A percentile compares a stretch with the other conserved stretches of the same genome.
Evolutionary conservation across 106 monocot genomes (phyloP).

Genomic region (Phalaenopsis equestris): DNA sequence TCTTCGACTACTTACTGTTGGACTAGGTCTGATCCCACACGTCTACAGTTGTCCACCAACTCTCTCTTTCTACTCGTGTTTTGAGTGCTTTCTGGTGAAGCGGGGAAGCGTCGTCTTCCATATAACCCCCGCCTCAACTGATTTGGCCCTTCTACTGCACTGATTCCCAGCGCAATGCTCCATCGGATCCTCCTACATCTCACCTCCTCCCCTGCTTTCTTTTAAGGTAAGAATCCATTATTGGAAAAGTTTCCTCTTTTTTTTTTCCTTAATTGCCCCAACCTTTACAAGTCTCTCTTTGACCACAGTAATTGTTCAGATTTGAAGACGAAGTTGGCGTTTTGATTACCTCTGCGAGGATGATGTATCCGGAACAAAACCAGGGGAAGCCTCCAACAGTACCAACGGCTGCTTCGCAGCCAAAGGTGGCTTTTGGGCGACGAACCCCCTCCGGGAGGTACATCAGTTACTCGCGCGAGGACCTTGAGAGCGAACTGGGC

Average conservation of each 20-base stretch:
- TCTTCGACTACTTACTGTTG: not conserved
- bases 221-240: not conserved
- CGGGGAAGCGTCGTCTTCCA: not conserved
- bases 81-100: not conserved
- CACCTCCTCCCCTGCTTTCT: not conserved
- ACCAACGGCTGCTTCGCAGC: not conserved
- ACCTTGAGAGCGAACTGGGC: conserved; percentile 17
- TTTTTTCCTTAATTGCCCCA: not conserved
- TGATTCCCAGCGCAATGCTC: not conserved
- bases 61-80: not conserved
- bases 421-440: conserved; percentile 16
- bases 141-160: not conserved
- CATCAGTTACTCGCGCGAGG: conserved; percentile 16
- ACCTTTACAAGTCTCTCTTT: not conserved
- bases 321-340: not conserved
- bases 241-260: not conserved
- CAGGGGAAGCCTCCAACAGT: not conserved
- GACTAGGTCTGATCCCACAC: not conserved
- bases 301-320: not conserved
- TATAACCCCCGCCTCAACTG: not conserved
- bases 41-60: conserved; percentile 1
- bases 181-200: not conserved
- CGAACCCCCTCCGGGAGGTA: conserved; percentile 17
- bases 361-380: not conserved
- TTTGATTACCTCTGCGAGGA: conserved; percentile 4